A percentile compares a stretch with the other conserved stretches of the same genome.
Conservation (phyloP, 208 protist genomes). For the Crithidia expoeki region DNA sequence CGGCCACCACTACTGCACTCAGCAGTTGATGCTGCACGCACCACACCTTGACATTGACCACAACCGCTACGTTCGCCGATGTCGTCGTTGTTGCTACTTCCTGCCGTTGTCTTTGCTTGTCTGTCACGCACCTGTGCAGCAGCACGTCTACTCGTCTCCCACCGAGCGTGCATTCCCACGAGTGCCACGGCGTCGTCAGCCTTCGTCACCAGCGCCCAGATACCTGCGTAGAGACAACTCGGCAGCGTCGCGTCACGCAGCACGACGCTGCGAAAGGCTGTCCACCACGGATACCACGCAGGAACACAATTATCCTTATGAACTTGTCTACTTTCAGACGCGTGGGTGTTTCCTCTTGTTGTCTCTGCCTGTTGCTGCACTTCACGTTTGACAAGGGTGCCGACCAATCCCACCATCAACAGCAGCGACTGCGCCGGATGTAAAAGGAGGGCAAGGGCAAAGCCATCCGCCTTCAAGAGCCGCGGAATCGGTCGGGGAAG, state of each 20-base stretch:
- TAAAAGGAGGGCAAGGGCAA: slow-evolving; percentile 41
- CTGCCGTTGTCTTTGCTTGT: too few relatives aligned
- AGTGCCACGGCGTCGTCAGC: slow-evolving; percentile 33
- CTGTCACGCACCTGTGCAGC: too few relatives aligned
- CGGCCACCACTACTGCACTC: too few relatives aligned
- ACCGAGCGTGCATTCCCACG: slow-evolving; percentile 3
- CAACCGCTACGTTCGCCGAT: too few relatives aligned
- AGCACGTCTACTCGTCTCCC: too few relatives aligned
- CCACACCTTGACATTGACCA: too few relatives aligned
- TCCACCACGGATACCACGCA: slow-evolving; percentile 58
- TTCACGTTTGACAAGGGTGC: slow-evolving; percentile 52
- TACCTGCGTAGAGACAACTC: slow-evolving; percentile 39
- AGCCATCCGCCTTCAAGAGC: slow-evolving; percentile 42
- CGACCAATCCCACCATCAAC: slow-evolving; percentile 53
- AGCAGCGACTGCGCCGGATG: slow-evolving; percentile 57
- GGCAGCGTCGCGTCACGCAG: slow-evolving; percentile 52
- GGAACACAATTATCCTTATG: not conserved
- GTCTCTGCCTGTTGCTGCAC: slow-evolving; percentile 1
- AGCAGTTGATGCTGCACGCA: too few relatives aligned
- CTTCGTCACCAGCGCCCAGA: slow-evolving; percentile 45
- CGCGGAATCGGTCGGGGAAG: slow-evolving; percentile 37
- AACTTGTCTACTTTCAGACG: not conserved
- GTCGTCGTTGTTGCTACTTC: too few relatives aligned
- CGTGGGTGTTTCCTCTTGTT: not conserved
- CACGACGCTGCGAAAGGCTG: slow-evolving; percentile 45